Base-by-base conservation (phyloP, 805 yeast genomes). In the Saccharomycopsis fibuligera region DNA sequence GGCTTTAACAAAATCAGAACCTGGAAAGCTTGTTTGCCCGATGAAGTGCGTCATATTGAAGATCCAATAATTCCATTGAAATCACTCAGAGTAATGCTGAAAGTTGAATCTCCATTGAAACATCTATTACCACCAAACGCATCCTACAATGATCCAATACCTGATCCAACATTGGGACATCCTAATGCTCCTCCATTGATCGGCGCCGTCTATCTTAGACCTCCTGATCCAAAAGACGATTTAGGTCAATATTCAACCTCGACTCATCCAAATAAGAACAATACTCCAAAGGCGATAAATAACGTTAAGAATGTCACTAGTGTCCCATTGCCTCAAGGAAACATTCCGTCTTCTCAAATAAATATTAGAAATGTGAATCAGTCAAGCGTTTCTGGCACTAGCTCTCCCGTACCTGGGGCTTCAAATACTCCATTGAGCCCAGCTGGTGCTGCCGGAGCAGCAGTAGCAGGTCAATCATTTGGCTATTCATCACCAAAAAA, bases 1-100 rank as follows among this genome's bases (percentile, higher is more conserved):
- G 82, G 82, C 25, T 93, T 93, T 73, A 93, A 91, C 67, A 85
- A 91, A 62, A 93, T 93, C 59, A 78, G 98, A 61, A 91, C 99
- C 2, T 93, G 99, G 99, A 91, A 88, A 66, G 97, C 97, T 5
- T 93, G 98, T 70, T 74, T 93, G 56, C 99, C 99, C 0, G 98
- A 93, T 65, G 98, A 91, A 65, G 85, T 91, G 42, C 79, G 98
- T 59, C 89, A 85, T 55, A 58, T 68, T 47, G 91, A 86, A 59
- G 97, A 90, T 60, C 84, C 86, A 30, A 79, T 85, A 21, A 78
- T 78, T 35, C 89, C 91, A 5, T 73, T 91, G 44, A 69, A 74
- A 48, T 80, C 78, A 50, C 78, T 86, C 46, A 74, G 90, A 59
- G 76, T 78, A 56, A 73, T 85, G 62, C 81, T 81, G 60, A 81